Conservation (phyloP, 2,329 filamentous ascomycete genomes). For the Fusarium nanum region DNA sequence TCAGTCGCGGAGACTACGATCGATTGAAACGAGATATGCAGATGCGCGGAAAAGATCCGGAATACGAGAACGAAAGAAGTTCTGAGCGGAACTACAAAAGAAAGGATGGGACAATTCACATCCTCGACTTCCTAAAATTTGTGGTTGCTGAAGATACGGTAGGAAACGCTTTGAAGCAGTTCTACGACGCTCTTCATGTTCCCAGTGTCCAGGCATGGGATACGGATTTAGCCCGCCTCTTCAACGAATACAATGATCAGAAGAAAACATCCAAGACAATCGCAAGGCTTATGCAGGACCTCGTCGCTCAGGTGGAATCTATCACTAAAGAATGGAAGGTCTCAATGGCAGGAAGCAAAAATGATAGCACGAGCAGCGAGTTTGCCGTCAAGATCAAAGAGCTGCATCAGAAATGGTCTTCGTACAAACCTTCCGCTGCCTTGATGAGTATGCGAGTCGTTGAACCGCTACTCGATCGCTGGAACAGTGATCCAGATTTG, state of each 20-base stretch:
- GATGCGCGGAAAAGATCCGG: constrained; percentile 51
- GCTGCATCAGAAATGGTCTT: constrained; percentile 57
- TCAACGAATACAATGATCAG: constrained; percentile 51
- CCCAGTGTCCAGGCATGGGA: constrained; percentile 50
- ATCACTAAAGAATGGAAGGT: constrained; percentile 53
- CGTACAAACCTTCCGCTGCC: constrained; percentile 53
- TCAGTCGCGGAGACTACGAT: constrained; percentile 49
- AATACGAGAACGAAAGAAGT: constrained; percentile 58
- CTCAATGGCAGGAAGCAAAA: not conserved
- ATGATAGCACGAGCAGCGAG: constrained; percentile 47
- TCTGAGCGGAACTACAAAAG: constrained; percentile 18
- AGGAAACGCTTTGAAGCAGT: constrained; percentile 49
- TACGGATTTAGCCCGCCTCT: constrained; percentile 51
- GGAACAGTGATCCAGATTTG: constrained; percentile 41
- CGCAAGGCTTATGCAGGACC: constrained; percentile 48
- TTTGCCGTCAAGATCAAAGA: constrained; percentile 48
- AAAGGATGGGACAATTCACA: constrained; percentile 55
- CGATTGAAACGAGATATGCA: constrained; percentile 36
- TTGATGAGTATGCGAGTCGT: constrained; percentile 43
- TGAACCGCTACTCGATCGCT: constrained; percentile 45
- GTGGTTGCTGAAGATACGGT: constrained; percentile 59
- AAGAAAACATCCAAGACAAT: constrained; percentile 45
- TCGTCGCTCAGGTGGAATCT: constrained; percentile 51
- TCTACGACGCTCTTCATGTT: constrained; percentile 46
- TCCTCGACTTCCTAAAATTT: constrained; percentile 73